Evolutionary conservation across 2,329 filamentous ascomycete genomes (phyloP), one percentile per base, ranked within the genome.

Genomic region (Stemphylium beticola): DNA sequence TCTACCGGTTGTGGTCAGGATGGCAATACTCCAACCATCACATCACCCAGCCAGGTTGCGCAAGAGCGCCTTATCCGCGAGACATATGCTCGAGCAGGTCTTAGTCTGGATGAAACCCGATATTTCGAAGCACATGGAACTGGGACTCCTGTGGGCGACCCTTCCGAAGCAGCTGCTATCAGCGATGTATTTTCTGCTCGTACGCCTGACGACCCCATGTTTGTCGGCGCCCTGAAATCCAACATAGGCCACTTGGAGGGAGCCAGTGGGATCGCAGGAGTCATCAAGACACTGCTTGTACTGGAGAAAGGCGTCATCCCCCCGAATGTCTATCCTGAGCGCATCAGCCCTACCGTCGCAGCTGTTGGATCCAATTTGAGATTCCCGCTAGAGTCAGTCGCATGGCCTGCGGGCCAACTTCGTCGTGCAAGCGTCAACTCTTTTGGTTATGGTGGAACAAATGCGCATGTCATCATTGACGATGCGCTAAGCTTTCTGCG

Each of bases 61-160:
- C 79, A 81, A 51, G 66, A 59, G 1, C 58, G 64, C 2, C 55
- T 67, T 1, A 64, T 59, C 9, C 61, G 61, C 10, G 50, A 70
- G 4, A 73, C 71, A 1, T 80, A 81, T 58, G 44, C 57, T 17
- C 64, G 62, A 17, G 73, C 74, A 4, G 73, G 72, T 5, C 67
- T 78, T 6, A 68, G 74, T 53, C 55, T 65, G 4, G 50, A 56
- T 12, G 22, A 47, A 2, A 63, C 68, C 74, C 26, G 57, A 7
- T 67, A 61, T n/a, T 60, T 67, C 17, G 64, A 69, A 38, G 57
- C 61, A 2, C 64, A 65, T 24, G 63, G 62, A 6, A 87, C 84
- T 0, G 85, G 85, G 2, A 87, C 85, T 0, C 76, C 79, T 29
- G 82, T 81, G 3, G 63, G 65, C 11, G 69, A 72, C 39, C 62